phyloP scores from a whole-genome alignment of 768 basidiomycete genomes.

The Cystobasidium ongulense region DNA sequence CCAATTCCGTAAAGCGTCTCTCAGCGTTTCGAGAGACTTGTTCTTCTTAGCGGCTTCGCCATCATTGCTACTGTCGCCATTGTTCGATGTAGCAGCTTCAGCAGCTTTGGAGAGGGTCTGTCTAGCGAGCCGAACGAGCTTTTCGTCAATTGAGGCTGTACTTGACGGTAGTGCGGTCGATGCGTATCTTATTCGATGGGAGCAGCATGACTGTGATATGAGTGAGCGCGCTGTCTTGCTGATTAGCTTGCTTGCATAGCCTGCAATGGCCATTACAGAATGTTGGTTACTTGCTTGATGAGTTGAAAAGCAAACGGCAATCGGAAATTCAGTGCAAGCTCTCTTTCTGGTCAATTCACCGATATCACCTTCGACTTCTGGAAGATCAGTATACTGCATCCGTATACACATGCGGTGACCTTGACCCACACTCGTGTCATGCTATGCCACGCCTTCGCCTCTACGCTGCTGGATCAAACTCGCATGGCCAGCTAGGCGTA shows the following conservation, averaged over 20 bases:
- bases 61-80: neutral
- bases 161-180: neutral
- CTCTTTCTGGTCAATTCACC: neutral
- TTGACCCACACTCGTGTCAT: neutral
- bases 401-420: neutral
- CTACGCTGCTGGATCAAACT: slow-evolving; percentile 37
- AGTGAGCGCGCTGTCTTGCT: neutral
- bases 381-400: neutral
- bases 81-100: neutral
- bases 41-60: slow-evolving; percentile 15
- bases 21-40: slow-evolving; percentile 18
- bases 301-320: neutral
- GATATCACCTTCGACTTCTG: neutral
- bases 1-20: slow-evolving; percentile 26
- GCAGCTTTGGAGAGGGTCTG: slow-evolving; percentile 17
- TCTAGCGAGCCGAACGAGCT: slow-evolving; percentile 17
- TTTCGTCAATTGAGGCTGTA: neutral
- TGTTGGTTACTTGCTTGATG: neutral
- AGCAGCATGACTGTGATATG: neutral
- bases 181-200: neutral
- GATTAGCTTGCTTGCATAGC: neutral
- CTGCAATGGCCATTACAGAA: neutral
- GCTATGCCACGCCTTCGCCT: neutral
- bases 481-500: slow-evolving; percentile 37
- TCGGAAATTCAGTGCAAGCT: neutral